phyloP scores from a whole-genome alignment of 2,329 filamentous ascomycete genomes.

The Myotisia sp. region DNA sequence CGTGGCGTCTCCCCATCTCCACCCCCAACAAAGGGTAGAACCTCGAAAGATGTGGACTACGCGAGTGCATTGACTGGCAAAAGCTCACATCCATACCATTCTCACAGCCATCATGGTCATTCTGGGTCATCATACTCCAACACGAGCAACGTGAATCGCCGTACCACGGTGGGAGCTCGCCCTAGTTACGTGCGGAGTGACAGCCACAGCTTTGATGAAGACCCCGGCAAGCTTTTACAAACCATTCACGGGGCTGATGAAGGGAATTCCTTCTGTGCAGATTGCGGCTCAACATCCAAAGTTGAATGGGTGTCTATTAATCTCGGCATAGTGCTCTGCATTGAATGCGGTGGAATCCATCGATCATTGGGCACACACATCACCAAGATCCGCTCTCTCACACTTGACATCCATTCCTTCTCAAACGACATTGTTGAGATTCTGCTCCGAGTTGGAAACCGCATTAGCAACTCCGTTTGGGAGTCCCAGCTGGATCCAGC shows the following conservation, averaged over 20 bases:
- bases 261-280: constrained; percentile 84
- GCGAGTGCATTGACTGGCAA: constrained; percentile 89
- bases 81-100: no score
- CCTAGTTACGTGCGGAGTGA: constrained; percentile 56
- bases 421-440: constrained; percentile 94
- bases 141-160: constrained; percentile 53
- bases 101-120: constrained; percentile 39
- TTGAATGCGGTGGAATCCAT: constrained; percentile 96
- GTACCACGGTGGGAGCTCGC: constrained; percentile 81
- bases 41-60: constrained; percentile 69
- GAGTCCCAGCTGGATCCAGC: constrained; percentile 66
- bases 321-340: constrained; percentile 86
- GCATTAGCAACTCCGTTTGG: constrained; percentile 93
- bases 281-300: constrained; percentile 81
- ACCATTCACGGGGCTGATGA: constrained; percentile 79
- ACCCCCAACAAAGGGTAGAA: constrained; percentile 38
- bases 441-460: constrained; percentile 78
- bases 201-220: constrained; percentile 63
- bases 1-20: constrained; percentile 40
- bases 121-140: constrained; percentile 27
- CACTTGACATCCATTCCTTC: constrained; percentile 88
- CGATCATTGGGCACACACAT: constrained; percentile 93
- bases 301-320: constrained; percentile 99
- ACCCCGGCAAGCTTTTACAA: constrained; percentile 72
- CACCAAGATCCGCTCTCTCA: constrained; percentile 89